A percentile compares a stretch with the other conserved stretches of the same genome.
These are phyloP conservation scores for Fusarium praegraminearum DNA, from an alignment of 2,329 filamentous ascomycete species.

Conservation along the genomic window DNA sequence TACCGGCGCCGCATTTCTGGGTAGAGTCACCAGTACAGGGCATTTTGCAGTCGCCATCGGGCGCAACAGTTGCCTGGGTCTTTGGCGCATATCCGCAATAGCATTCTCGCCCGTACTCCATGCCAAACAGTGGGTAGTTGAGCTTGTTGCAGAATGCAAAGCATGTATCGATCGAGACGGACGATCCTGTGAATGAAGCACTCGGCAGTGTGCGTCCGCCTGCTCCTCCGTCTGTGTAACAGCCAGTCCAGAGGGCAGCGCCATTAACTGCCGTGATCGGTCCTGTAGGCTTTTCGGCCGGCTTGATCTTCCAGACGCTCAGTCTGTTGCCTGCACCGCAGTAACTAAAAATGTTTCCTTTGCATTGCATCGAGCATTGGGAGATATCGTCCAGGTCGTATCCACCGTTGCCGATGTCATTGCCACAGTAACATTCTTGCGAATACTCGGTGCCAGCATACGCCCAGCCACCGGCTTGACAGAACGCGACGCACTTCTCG, in stretches of 20 bases:
- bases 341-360: slow-evolving; percentile 41
- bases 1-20: slow-evolving; percentile 38
- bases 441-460: slow-evolving; percentile 55
- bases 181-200: slow-evolving; percentile 34
- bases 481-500: slow-evolving; percentile 48
- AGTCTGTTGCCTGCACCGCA: slow-evolving; percentile 43
- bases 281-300: slow-evolving; percentile 21
- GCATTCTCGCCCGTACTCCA: slow-evolving; percentile 42
- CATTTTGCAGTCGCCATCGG: slow-evolving; percentile 41
- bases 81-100: slow-evolving; percentile 41
- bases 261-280: slow-evolving; percentile 34
- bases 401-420: slow-evolving; percentile 34
- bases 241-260: slow-evolving; percentile 30
- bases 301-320: slow-evolving; percentile 42
- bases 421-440: slow-evolving; percentile 52
- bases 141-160: slow-evolving; percentile 40
- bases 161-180: slow-evolving; percentile 39
- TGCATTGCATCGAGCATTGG: slow-evolving; percentile 47
- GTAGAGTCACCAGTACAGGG: slow-evolving; percentile 31
- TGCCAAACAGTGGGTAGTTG: slow-evolving; percentile 42
- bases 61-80: slow-evolving; percentile 22
- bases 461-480: slow-evolving; percentile 45
- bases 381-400: slow-evolving; percentile 31
- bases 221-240: slow-evolving; percentile 42
- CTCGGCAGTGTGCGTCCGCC: slow-evolving; percentile 37